phyloP scores from a whole-genome alignment of 768 basidiomycete species.

The Exidia glandulosa region DNA sequence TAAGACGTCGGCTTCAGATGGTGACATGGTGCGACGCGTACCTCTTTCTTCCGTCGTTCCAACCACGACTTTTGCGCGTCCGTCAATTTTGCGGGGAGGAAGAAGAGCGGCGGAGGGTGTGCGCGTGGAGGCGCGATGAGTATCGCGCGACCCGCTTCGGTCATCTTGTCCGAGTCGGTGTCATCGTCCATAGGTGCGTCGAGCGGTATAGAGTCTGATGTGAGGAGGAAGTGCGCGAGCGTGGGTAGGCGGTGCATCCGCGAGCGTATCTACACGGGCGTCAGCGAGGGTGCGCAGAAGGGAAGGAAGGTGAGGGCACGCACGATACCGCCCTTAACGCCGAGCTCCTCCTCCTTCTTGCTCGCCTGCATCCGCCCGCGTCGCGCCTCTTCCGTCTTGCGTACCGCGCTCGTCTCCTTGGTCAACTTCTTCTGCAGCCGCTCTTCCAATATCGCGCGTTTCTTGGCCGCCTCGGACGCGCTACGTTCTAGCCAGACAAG shows the following conservation, averaged over 20 bases:
- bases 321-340: conserved; percentile 72
- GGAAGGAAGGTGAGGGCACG: conserved; percentile 18
- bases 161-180: conserved; percentile 13
- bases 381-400: no score
- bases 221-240: conserved; percentile 63
- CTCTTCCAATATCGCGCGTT: conserved; percentile 71
- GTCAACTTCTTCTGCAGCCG: conserved; percentile 76
- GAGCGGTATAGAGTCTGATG: conserved; percentile 47
- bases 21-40: conserved; percentile 12
- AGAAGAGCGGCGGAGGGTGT: conserved; percentile 51
- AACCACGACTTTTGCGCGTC: conserved; percentile 63
- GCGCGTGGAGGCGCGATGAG: background rate
- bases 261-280: conserved; percentile 49
- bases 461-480: no score
- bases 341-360: conserved; percentile 75
- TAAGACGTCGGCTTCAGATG: conserved; percentile 2
- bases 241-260: conserved; percentile 61
- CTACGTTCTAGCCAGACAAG: no score
- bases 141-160: background rate
- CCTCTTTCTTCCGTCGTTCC: conserved; percentile 50
- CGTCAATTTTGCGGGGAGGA: conserved; percentile 58
- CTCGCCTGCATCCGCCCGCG: no score
- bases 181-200: conserved; percentile 18
- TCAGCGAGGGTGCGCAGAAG: background rate
- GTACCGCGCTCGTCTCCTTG: no score